phyloP scores from a whole-genome alignment of 345 rosid species.

The Carallia pectinifolia region DNA sequence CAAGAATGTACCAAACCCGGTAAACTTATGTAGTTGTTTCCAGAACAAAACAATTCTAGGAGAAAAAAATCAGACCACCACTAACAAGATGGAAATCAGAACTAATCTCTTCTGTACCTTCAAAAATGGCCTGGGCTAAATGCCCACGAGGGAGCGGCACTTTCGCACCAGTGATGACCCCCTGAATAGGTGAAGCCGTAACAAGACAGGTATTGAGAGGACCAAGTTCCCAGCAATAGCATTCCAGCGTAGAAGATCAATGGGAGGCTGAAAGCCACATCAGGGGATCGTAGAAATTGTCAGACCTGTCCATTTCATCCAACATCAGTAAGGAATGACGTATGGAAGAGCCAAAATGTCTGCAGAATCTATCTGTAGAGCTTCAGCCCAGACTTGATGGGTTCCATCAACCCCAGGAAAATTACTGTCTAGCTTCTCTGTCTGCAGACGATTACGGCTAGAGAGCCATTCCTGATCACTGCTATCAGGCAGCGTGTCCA shows the following conservation, averaged over 20 bases:
- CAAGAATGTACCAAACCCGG: neutral
- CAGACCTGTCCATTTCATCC: neutral
- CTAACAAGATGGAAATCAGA: neutral
- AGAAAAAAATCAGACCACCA: constrained; percentile 8
- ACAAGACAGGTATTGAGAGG: neutral
- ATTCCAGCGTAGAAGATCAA: neutral
- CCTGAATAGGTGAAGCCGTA: constrained; percentile 6
- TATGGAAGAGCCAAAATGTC: constrained; percentile 69
- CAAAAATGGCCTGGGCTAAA: constrained; percentile 9
- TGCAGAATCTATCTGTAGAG: constrained; percentile 55
- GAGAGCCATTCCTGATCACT: constrained; percentile 70
- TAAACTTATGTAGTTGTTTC: too few species aligned
- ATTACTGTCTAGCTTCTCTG: constrained; percentile 36
- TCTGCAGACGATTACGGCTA: constrained; percentile 19
- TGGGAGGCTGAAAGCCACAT: neutral
- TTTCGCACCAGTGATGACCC: neutral
- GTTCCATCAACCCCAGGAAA: constrained; percentile 27
- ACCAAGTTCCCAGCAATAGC: neutral
- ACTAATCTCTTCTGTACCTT: neutral
- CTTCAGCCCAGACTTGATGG: constrained; percentile 62
- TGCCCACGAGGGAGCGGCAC: neutral
- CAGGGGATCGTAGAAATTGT: neutral
- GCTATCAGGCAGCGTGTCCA: constrained; percentile 48
- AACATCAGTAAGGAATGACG: constrained; percentile 62
- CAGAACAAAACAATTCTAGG: constrained; percentile 12